A percentile compares a stretch with the other conserved stretches of the same genome.
Evolutionary conservation across 331 rosid genomes (phyloP).

Genomic region (Acacia concinna): DNA sequence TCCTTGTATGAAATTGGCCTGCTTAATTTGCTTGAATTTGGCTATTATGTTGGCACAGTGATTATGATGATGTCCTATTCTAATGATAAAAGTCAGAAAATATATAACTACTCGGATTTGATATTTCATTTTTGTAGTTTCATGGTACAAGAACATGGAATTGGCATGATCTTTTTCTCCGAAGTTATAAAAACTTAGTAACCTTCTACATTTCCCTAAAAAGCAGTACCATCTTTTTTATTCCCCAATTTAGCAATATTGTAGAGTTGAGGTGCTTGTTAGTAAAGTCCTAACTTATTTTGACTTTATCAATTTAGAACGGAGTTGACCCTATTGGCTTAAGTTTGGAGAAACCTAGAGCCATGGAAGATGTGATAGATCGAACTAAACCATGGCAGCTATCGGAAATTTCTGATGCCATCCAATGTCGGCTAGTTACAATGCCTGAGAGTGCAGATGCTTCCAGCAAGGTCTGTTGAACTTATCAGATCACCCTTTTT

Average conservation of each 20-base stretch:
- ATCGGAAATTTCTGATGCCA: conserved; percentile 71
- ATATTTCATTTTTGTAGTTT: background rate
- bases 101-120: background rate
- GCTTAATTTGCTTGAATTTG: conserved; percentile 7
- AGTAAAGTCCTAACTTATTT: conserved; percentile 34
- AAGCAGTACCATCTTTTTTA: background rate
- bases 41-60: conserved; percentile 21
- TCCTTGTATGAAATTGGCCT: conserved; percentile 56
- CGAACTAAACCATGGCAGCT: conserved; percentile 81
- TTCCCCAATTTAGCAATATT: background rate
- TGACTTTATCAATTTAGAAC: conserved; percentile 51
- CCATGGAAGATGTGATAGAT: conserved; percentile 58
- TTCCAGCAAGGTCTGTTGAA: conserved; percentile 65
- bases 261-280: conserved; percentile 21
- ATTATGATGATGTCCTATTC: background rate
- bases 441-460: conserved; percentile 79
- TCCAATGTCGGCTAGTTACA: conserved; percentile 66
- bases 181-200: background rate
- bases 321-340: conserved; percentile 66
- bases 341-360: conserved; percentile 63
- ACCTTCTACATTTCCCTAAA: background rate
- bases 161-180: background rate
- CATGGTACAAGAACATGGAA: background rate
- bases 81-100: background rate
- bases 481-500: conserved; percentile 19